Evolutionary conservation across 495 filamentous ascomycete genomes (phyloP).

Genomic region (Niebla homalea): DNA sequence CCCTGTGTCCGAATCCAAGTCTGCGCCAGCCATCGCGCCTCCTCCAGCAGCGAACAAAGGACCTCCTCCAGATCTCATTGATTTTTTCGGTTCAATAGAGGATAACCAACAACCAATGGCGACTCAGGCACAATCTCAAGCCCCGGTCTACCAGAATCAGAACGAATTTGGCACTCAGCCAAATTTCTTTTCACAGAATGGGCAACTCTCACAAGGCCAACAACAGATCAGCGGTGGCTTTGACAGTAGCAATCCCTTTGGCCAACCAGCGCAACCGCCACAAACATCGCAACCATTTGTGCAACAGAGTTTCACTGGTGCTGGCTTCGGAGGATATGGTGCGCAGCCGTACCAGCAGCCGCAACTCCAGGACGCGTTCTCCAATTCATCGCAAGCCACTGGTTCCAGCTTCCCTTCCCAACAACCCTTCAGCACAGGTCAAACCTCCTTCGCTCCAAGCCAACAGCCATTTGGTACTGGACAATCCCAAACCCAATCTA

Average conservation of each 20-base stretch:
- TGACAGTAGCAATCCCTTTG: slow-evolving; percentile 38
- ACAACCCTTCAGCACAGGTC: slow-evolving; percentile 18
- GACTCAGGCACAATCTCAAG: slow-evolving; percentile 32
- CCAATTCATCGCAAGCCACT: slow-evolving; percentile 47
- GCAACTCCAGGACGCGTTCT: slow-evolving; percentile 35
- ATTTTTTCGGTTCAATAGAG: slow-evolving; percentile 97
- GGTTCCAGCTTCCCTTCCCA: slow-evolving; percentile 38
- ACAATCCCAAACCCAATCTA: slow-evolving; percentile 43
- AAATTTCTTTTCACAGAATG: slow-evolving; percentile 21
- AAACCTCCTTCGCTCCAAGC: slow-evolving; percentile 8
- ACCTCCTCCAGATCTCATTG: slow-evolving; percentile 75
- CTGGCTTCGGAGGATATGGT: slow-evolving; percentile 79
- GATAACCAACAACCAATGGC: slow-evolving; percentile 71
- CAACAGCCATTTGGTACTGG: slow-evolving; percentile 24
- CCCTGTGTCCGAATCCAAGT: slow-evolving; percentile 18
- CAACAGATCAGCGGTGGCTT: slow-evolving; percentile 26
- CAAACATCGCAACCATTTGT: slow-evolving; percentile 16
- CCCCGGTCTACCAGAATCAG: slow-evolving; percentile 22
- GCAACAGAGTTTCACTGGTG: slow-evolving; percentile 55
- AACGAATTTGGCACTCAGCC: slow-evolving; percentile 28
- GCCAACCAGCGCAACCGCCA: slow-evolving; percentile 31
- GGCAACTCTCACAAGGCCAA: slow-evolving; percentile 22
- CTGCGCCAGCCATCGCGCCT: slow-evolving; percentile 14
- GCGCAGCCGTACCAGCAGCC: slow-evolving; percentile 42
- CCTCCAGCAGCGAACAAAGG: slow-evolving; percentile 34